Evolutionary conservation across 2,329 filamentous ascomycete species (phyloP), one percentile per base, ranked within the genome.

Genomic region (Calycina herbarum): DNA sequence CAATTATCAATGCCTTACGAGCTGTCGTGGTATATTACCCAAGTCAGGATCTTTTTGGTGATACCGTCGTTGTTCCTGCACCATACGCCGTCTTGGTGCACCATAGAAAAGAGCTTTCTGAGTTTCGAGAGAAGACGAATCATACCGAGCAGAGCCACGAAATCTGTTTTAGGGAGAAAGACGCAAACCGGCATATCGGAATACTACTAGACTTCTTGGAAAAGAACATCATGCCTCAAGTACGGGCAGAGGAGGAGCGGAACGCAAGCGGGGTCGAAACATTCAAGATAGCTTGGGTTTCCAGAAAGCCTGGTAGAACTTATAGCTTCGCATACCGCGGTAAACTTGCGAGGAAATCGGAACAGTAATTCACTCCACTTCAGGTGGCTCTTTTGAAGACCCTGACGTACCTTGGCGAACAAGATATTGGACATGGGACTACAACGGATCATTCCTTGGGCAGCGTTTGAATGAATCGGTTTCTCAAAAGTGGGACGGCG

Each of bases 51-150:
- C 57, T 70, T 1, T 29, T 66, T 5, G 63, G 56, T 24, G 45
- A 67, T 29, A 59, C 58, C 5, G 57, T 68, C 17, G 20, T 59
- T n/a, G 63, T 71, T 33, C n/a, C 54, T 6, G 61, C 66, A 75
- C 80, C 81, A 79, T 64, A 72, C 66, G 1, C 79, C 77, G 10
- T 81, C 67, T 57, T 79, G 72, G 57, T 78, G 2, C 68, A 71
- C 54, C 67, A 69, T 48, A 33, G 56, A 35, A 67, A 67, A 31
- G 56, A 64, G 40, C 56, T 71, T 2, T 40, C 62, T 11, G 63
- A 63, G 10, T 70, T 69, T 62, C 66, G 66, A 54, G 59, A 61
- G n/a, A 24, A 24, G 3, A 29, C n/a, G 15, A n/a, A 61, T 17
- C 38, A 5, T 4, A 7, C 13, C 40, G 33, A 7, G 2, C 42